Base-by-base conservation (phyloP, 768 basidiomycete species). In the Suillus hirtellus region DNA sequence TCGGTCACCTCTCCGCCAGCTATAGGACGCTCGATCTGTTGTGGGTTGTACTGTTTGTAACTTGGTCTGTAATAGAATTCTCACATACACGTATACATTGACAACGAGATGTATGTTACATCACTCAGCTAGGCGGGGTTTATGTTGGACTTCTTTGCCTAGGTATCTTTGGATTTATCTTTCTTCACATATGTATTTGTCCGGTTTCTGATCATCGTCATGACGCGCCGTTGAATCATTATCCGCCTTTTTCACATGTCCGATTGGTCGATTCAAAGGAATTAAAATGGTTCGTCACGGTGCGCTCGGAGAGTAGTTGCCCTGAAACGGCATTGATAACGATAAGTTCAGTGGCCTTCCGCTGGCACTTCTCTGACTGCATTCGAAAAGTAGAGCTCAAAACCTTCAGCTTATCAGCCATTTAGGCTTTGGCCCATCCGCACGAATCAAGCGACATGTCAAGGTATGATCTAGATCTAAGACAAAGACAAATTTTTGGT, bases 31-130 rank as follows among this genome's bases (percentile, higher is more conserved):
- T 42, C n/a, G 5, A 58, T 31, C 42, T 27, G 56, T 58, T 27
- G 27, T 58, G 56, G 56, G 27, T 31, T 42, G 40, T 42, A 42
- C 56, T 58, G 56, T 17, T 58, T 42, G 56, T 58, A 42, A 58
- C 11, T 31, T 43, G 56, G 56, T 58, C 19, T 42, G n/a, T 58
- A 58, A 58, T 58, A 58, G 56, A 56, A 42, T 58, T 58, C 31
- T 58, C 40, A 31, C 42, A 21, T 24, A 49, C 49, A 49, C 49
- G 49, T 49, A 49, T 27, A 58, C 56, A 19, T 38, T 42, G n/a
- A 58, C 56, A 31, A 58, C 42, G 40, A 42, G 56, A 58, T 19
- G 24, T 42, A 40, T 31, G 24, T 31, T 35, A 19, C 19, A 35
- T 53, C 31, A 35, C 31, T 53, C 31, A 31, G 52, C 31, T 53